Conservation (phyloP, 441 rosid genomes). For the Populus hybrid region DNA sequence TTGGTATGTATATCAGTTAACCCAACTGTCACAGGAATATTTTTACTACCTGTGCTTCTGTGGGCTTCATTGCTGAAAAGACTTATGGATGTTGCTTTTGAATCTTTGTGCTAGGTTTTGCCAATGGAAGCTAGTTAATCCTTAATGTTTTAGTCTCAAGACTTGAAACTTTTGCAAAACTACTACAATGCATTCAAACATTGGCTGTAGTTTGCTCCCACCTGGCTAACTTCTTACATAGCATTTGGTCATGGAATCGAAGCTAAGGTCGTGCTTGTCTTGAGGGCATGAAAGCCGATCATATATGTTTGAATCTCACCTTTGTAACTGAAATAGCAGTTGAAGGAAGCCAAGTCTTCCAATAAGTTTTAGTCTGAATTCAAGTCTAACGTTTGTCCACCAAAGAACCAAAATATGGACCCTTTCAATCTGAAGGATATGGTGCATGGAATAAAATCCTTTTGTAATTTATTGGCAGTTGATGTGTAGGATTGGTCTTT, state of each 20-base stretch:
- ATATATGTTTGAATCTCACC: not conserved
- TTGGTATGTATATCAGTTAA: conserved; percentile 10
- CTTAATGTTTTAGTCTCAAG: not conserved
- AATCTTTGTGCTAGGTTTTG: not conserved
- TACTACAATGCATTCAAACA: not conserved
- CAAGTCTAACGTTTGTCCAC: not conserved
- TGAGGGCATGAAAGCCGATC: not conserved
- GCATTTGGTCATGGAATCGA: not conserved
- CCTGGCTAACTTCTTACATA: not conserved
- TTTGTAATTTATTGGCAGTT: not conserved
- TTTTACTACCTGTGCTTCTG: conserved; percentile 16
- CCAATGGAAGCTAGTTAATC: not conserved
- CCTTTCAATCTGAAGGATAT: not conserved
- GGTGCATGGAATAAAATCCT: not conserved
- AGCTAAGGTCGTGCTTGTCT: not conserved
- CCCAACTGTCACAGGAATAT: not conserved
- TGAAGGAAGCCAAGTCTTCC: not conserved
- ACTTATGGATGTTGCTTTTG: not conserved
- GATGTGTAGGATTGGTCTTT: not conserved
- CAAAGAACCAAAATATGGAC: not conserved
- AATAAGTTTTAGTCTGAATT: not conserved
- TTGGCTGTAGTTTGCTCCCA: not conserved
- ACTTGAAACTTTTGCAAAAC: not conserved
- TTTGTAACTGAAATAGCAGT: not conserved
- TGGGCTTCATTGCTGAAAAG: conserved; percentile 8